A percentile compares a stretch with the other conserved stretches of the same genome.
Conservation (phyloP, 768 basidiomycete species). For the Xerocomellus intermedius region DNA sequence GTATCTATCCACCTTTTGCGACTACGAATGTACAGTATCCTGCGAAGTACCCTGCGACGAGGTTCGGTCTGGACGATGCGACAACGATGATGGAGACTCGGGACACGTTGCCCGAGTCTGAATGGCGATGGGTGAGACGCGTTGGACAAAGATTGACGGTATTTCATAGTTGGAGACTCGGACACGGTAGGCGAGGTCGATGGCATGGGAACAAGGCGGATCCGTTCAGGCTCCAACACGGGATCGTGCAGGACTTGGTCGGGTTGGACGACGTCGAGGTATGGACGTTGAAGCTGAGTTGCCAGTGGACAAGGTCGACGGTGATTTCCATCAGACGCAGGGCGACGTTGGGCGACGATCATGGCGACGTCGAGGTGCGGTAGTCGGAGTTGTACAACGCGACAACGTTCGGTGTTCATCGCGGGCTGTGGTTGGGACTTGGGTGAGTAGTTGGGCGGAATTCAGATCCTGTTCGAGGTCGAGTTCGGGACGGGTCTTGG, state of each 20-base stretch:
- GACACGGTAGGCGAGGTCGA: background rate
- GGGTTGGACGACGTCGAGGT: background rate
- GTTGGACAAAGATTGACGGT: background rate
- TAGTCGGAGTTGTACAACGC: background rate
- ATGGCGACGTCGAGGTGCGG: background rate
- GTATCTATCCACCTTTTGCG: background rate
- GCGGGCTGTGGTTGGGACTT: background rate
- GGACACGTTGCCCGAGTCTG: background rate
- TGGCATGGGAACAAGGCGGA: background rate
- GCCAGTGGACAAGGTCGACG: background rate
- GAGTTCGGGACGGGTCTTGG: background rate
- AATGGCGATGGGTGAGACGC: background rate
- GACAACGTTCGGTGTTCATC: background rate
- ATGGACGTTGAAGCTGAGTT: background rate
- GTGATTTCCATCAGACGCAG: too few species aligned
- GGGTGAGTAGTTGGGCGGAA: background rate
- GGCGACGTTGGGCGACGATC: background rate
- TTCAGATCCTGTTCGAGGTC: background rate
- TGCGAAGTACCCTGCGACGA: conserved; percentile 1
- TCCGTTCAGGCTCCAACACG: background rate
- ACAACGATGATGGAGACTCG: background rate
- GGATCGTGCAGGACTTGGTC: background rate
- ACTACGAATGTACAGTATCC: background rate
- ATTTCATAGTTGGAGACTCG: background rate
- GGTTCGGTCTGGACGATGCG: background rate